Evolutionary conservation across 306 rosid species (phyloP).

Genomic region (Dalbergia cultrata): DNA sequence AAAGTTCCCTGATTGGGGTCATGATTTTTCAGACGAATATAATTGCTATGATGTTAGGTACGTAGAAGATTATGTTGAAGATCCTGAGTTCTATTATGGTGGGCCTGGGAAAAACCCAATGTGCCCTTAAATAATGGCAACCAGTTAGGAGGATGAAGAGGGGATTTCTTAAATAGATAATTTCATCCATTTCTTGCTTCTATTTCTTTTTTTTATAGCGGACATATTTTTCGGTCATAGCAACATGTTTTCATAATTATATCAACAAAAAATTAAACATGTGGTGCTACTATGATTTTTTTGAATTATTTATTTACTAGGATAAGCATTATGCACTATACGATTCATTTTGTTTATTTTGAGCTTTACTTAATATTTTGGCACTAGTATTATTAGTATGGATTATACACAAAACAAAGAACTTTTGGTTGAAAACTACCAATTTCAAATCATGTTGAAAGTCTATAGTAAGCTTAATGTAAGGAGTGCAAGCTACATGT

Average conservation of each 20-base stretch:
- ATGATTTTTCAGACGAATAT: slow-evolving; percentile 54
- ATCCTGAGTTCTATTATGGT: slow-evolving; percentile 72
- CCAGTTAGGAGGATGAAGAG: not conserved
- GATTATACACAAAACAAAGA: too few relatives aligned
- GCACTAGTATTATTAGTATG: not conserved
- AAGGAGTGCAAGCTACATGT: too few relatives aligned
- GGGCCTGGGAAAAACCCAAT: slow-evolving; percentile 65
- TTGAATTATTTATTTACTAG: not conserved
- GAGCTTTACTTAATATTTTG: not conserved
- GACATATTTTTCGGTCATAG: not conserved
- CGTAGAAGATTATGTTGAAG: slow-evolving; percentile 55
- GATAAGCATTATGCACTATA: too few relatives aligned
- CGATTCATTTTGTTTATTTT: not conserved
- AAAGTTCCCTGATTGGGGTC: slow-evolving; percentile 60
- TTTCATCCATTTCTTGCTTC: slow-evolving; percentile 5
- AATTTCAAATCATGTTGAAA: too few relatives aligned
- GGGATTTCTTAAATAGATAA: not conserved
- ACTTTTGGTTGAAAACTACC: too few relatives aligned
- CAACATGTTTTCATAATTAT: not conserved
- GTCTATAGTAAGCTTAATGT: too few relatives aligned
- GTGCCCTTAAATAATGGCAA: slow-evolving; percentile 56
- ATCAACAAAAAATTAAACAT: not conserved
- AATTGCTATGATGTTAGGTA: slow-evolving; percentile 56
- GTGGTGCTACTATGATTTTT: not conserved
- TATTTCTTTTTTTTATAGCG: not conserved